phyloP scores from a whole-genome alignment of 345 rosid species.

The Litchi chinensis region DNA sequence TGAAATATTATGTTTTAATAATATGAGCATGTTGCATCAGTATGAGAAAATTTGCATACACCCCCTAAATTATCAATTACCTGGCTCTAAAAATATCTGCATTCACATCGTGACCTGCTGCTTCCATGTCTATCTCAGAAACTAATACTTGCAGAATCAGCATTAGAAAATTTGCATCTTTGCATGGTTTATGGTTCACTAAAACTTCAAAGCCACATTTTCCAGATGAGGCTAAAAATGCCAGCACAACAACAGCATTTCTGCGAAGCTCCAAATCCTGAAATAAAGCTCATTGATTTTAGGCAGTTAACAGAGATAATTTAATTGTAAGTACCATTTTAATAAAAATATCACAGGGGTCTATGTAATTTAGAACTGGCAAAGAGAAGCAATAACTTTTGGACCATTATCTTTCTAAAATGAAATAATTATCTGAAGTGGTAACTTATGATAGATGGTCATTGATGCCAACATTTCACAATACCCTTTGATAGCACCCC shows the following conservation, averaged over 20 bases:
- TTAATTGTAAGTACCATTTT: neutral
- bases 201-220: slow-evolving; percentile 71
- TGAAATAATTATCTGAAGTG: neutral
- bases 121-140: slow-evolving; percentile 63
- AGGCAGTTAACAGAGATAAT: slow-evolving; percentile 1
- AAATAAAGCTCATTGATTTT: slow-evolving; percentile 21
- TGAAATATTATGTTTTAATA: neutral
- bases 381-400: neutral
- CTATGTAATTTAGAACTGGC: slow-evolving; percentile 1
- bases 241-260: slow-evolving; percentile 59
- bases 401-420: neutral
- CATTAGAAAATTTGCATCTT: slow-evolving; percentile 64
- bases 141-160: slow-evolving; percentile 69
- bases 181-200: slow-evolving; percentile 44
- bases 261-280: slow-evolving; percentile 82
- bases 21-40: neutral
- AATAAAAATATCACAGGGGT: neutral
- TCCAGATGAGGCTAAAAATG: slow-evolving; percentile 77
- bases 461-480: neutral
- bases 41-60: neutral
- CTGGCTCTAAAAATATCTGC: slow-evolving; percentile 63
- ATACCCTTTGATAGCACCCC: neutral
- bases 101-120: slow-evolving; percentile 33
- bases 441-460: neutral
- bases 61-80: slow-evolving; percentile 28